phyloP scores from a whole-genome alignment of 495 filamentous ascomycete species.

The Xeromyces bisporus region DNA sequence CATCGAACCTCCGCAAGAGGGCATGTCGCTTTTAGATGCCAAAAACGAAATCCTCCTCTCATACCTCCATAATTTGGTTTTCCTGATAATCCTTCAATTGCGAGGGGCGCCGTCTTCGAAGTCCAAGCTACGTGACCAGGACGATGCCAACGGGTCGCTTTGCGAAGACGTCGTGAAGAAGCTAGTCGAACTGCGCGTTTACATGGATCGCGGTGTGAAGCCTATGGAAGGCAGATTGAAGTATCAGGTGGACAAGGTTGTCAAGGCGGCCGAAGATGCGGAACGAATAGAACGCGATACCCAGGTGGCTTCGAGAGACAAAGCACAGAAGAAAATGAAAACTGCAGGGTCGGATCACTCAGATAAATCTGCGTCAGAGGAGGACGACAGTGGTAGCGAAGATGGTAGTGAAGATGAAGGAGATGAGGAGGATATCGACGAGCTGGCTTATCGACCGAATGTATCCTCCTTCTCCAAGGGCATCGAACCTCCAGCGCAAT shows the following conservation, averaged over 20 bases:
- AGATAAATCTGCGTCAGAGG: conserved; percentile 13
- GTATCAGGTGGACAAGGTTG: conserved; percentile 79
- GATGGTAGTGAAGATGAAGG: conserved; percentile 22
- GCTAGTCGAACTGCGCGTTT: conserved; percentile 68
- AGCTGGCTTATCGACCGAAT: conserved; percentile 52
- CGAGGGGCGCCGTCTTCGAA: conserved; percentile 33
- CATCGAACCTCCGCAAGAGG: conserved; percentile 53
- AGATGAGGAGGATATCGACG: conserved; percentile 32
- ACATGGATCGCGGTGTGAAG: conserved; percentile 76
- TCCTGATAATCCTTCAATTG: conserved; percentile 70
- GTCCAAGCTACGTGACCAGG: conserved; percentile 10
- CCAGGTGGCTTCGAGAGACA: conserved; percentile 12
- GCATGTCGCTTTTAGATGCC: conserved; percentile 82
- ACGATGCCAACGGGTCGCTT: conserved; percentile 15
- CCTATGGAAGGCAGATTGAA: conserved; percentile 75
- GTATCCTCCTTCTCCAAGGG: conserved; percentile 38
- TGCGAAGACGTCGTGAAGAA: conserved; percentile 57
- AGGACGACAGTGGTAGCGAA: conserved; percentile 13
- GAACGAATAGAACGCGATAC: conserved; percentile 23
- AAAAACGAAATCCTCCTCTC: conserved; percentile 93
- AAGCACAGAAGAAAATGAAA: conserved; percentile 11
- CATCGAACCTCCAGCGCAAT: conserved; percentile 12
- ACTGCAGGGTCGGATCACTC: conserved; percentile 10
- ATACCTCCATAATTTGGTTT: conserved; percentile 87
- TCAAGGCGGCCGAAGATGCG: conserved; percentile 69